Conservation (phyloP, 495 filamentous ascomycete species). For the Ramalina intermedia region DNA sequence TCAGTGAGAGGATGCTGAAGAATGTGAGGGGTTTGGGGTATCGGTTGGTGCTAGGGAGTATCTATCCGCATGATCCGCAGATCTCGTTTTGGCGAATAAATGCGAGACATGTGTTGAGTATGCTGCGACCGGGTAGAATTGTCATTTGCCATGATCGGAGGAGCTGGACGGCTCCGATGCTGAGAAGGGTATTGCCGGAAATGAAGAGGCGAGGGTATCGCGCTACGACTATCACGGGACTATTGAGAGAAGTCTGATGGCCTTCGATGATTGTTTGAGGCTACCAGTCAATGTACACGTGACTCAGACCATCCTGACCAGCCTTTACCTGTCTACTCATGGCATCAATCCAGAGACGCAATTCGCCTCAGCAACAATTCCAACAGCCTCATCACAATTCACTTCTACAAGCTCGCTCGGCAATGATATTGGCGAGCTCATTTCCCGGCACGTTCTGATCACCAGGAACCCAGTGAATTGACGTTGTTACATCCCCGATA, state of each 20-base stretch:
- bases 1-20: constrained; percentile 49
- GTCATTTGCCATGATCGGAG: constrained; percentile 74
- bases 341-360: too few relatives aligned
- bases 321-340: too few relatives aligned
- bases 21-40: constrained; percentile 43
- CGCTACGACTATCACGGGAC: constrained; percentile 49
- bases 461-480: too few relatives aligned
- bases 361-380: too few relatives aligned
- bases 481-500: too few relatives aligned
- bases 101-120: constrained; percentile 64
- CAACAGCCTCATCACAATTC: too few relatives aligned
- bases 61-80: constrained; percentile 81
- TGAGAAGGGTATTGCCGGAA: constrained; percentile 54
- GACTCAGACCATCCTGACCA: too few relatives aligned
- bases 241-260: constrained; percentile 29
- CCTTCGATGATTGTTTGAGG: too few relatives aligned
- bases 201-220: constrained; percentile 51
- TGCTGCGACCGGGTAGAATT: constrained; percentile 59
- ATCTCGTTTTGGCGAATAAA: constrained; percentile 53
- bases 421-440: too few relatives aligned
- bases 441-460: too few relatives aligned
- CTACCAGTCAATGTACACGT: too few relatives aligned
- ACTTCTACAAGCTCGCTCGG: too few relatives aligned
- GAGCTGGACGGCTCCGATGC: constrained; percentile 64
- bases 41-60: constrained; percentile 56